phyloP scores from a whole-genome alignment of 768 basidiomycete species.

The Tylopilus intermedius region DNA sequence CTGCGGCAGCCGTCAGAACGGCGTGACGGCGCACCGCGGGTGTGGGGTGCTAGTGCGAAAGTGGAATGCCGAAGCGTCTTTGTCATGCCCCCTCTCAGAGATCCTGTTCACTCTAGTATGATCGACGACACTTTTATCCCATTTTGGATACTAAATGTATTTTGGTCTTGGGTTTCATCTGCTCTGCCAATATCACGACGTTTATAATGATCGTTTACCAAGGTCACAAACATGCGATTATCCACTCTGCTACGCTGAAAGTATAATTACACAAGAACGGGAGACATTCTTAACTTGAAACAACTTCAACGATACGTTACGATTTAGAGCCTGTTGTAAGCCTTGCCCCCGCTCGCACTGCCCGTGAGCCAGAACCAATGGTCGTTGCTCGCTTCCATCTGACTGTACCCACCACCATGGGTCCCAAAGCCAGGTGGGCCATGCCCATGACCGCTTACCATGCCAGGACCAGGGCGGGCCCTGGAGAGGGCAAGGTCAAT shows the following conservation, averaged over 20 bases:
- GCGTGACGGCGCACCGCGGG: neutral
- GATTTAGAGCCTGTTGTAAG: neutral
- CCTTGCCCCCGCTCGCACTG: conserved; percentile 9
- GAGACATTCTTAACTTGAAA: neutral
- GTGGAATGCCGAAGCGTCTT: neutral
- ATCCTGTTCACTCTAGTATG: neutral
- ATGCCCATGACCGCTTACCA: conserved; percentile 11
- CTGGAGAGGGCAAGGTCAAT: conserved; percentile 14
- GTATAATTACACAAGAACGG: neutral
- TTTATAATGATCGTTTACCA: neutral
- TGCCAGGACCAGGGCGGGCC: conserved; percentile 12
- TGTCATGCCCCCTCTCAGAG: neutral
- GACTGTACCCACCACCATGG: conserved; percentile 15
- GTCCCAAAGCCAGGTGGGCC: conserved; percentile 13
- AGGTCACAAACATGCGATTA: neutral
- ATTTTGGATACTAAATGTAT: neutral
- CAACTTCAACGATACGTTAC: too few relatives aligned
- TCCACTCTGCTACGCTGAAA: neutral
- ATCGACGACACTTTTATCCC: neutral
- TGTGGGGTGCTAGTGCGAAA: neutral
- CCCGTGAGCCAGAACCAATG: conserved; percentile 24
- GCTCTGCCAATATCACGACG: too few relatives aligned
- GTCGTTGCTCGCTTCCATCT: conserved; percentile 15
- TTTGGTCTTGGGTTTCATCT: neutral
- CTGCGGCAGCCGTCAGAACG: neutral